Evolutionary conservation across 1,284 basidiomycete genomes (phyloP), one percentile per base, ranked within the genome.

Genomic region (Leccinum subatratum): DNA sequence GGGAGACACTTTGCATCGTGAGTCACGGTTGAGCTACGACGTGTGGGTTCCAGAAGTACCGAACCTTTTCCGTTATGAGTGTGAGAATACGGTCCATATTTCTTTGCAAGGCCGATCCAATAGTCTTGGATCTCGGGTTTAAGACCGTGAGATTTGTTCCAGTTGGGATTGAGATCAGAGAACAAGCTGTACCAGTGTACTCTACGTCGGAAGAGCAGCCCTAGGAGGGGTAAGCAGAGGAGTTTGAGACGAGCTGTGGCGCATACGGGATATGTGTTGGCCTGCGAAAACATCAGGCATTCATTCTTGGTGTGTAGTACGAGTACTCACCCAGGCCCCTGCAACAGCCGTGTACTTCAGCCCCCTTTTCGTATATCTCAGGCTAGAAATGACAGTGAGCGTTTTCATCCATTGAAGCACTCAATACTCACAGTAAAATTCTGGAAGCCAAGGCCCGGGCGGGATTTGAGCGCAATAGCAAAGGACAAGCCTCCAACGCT

Each of bases 131-230:
- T 77, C 62, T 78, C 76, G 18, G 70, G 67, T 62, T 77, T 77
- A 11, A 69, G 63, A 20, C 75, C 74, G 57, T 74, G 77, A 18
- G 71, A 69, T 60, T 68, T 68, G 34, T 74, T 70, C 77, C 77
- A 77, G 42, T 75, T 60, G 2, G 76, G 75, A 60, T 77, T 75
- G 48, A 75, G 71, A 28, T 77, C 77, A 9, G 71, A 70, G 3
- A 77, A 79, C 11, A 75, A 67, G 56, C 74, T 76, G 68, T 79
- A 78, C 72, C 74, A 79, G 62, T 76, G 77, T 57, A 73, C 59
- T 74, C 70, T 25, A 78, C 71, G 37, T 77, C 75, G 28, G 68
- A 75, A 22, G 71, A 75, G 60, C 72, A 76, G 28, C 70, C 73
- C 72, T 72, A 62, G 28, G 39, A 63, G 42, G 9, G 18, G 54